Percentiles rank a stretch among this genome's conserved stretches.
phyloP scores from a whole-genome alignment of 345 rosid genomes.

The Microcos paniculata region DNA sequence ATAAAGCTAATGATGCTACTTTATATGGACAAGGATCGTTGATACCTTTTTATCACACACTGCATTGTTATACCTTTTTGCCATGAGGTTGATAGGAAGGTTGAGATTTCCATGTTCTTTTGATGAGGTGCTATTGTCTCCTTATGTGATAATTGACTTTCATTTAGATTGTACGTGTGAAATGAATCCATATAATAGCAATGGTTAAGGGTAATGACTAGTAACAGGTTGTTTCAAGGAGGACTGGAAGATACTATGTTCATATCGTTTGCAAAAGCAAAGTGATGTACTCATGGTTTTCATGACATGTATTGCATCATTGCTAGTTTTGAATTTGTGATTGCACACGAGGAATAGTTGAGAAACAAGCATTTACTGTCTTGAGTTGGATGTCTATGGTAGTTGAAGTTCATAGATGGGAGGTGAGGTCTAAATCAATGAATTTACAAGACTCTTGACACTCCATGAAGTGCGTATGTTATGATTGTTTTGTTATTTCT shows the following conservation, averaged over 20 bases:
- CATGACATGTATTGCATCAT: neutral
- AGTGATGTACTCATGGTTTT: neutral
- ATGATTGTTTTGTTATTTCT: neutral
- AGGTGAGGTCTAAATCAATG: neutral
- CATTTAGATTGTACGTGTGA: neutral
- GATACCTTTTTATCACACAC: neutral
- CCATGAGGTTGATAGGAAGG: neutral
- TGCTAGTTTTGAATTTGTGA: neutral
- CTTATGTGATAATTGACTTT: neutral
- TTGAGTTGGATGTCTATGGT: neutral
- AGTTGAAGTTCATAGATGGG: neutral
- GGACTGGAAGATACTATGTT: neutral
- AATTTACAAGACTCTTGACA: neutral
- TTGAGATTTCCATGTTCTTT: constrained; percentile 4
- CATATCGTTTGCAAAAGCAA: neutral
- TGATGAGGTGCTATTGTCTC: neutral
- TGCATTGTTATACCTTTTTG: neutral
- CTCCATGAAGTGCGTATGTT: neutral
- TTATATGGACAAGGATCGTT: neutral
- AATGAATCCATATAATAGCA: neutral
- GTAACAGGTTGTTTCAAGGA: neutral
- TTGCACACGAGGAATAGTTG: neutral
- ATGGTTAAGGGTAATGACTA: neutral
- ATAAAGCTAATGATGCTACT: neutral
- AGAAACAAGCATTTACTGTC: neutral